These are phyloP conservation scores for Podaxis sp. DNA, from an alignment of 768 basidiomycete genomes.

Conservation along the genomic window DNA sequence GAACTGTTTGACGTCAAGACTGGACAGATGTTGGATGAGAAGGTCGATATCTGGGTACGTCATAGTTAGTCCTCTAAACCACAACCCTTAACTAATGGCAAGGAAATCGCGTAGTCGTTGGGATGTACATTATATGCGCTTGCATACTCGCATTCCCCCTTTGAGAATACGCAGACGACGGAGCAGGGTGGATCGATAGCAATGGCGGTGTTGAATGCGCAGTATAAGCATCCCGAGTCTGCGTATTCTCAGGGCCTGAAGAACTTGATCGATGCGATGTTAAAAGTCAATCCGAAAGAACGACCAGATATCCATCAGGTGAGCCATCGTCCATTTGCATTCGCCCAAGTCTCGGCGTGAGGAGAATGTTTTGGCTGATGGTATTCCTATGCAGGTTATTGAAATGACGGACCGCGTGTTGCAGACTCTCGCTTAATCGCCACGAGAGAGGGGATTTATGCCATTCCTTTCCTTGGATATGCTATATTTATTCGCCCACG, in stretches of 20 bases:
- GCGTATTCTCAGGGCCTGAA: constrained; percentile 84
- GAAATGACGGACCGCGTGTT: constrained; percentile 59
- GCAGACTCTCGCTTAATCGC: constrained; percentile 46
- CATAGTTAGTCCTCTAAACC: background rate
- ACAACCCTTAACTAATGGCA: constrained; percentile 1
- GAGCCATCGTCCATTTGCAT: constrained; percentile 13
- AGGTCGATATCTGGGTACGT: constrained; percentile 93
- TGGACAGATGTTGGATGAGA: constrained; percentile 80
- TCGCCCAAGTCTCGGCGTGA: background rate
- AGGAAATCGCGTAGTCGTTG: constrained; percentile 59
- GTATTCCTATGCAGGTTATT: constrained; percentile 46
- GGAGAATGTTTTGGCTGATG: background rate
- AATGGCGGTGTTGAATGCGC: constrained; percentile 93
- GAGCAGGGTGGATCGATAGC: constrained; percentile 96
- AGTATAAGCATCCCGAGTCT: constrained; percentile 84
- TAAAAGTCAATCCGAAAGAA: constrained; percentile 77
- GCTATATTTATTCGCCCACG: constrained; percentile 10
- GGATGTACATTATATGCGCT: constrained; percentile 94
- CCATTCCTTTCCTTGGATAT: background rate
- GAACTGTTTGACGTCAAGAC: constrained; percentile 98
- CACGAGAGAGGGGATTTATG: constrained; percentile 1
- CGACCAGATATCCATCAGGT: constrained; percentile 87
- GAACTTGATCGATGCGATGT: constrained; percentile 78
- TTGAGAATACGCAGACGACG: constrained; percentile 87
- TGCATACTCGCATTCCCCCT: constrained; percentile 94